Evolutionary conservation across 2,329 filamentous ascomycete species (phyloP).

Genomic region (Pseudogymnoascus sp.): DNA sequence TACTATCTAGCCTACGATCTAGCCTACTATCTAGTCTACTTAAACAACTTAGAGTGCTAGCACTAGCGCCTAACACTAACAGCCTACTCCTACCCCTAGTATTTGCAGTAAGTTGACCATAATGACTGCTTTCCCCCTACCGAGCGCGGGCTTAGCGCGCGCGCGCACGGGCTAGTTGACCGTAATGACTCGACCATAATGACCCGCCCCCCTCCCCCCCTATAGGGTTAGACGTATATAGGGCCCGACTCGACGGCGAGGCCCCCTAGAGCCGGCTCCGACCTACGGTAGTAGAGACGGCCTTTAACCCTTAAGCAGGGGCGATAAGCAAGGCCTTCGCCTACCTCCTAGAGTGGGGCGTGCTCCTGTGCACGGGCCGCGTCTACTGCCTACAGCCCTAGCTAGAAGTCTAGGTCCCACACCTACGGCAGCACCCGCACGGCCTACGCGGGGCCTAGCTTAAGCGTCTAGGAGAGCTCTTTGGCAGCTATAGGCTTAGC

Average conservation of each 20-base stretch:
- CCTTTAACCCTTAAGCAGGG: not conserved
- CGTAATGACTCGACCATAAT: not conserved
- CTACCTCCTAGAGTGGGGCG: constrained; percentile 18
- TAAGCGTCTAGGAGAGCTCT: too few species aligned
- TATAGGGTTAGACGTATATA: too few species aligned
- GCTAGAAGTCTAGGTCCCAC: constrained; percentile 28
- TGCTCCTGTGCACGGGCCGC: not conserved
- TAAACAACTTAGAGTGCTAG: too few species aligned
- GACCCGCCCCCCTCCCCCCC: not conserved
- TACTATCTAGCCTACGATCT: too few species aligned
- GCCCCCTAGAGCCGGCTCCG: not conserved
- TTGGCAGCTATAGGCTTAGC: not conserved
- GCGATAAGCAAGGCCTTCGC: constrained; percentile 21
- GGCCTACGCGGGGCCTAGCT: too few species aligned
- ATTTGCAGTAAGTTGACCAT: too few species aligned
- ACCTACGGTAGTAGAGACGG: too few species aligned
- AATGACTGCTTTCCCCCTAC: too few species aligned
- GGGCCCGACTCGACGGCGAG: not conserved
- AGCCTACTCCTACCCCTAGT: too few species aligned
- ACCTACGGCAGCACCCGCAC: constrained; percentile 5
- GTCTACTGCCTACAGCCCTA: constrained; percentile 35
- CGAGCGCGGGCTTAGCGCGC: too few species aligned
- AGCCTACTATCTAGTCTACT: too few species aligned
- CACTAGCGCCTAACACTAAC: too few species aligned
- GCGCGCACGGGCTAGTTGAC: not conserved